Base-by-base conservation (phyloP, 257 asterid species). In the Ehretia macrophylla region DNA sequence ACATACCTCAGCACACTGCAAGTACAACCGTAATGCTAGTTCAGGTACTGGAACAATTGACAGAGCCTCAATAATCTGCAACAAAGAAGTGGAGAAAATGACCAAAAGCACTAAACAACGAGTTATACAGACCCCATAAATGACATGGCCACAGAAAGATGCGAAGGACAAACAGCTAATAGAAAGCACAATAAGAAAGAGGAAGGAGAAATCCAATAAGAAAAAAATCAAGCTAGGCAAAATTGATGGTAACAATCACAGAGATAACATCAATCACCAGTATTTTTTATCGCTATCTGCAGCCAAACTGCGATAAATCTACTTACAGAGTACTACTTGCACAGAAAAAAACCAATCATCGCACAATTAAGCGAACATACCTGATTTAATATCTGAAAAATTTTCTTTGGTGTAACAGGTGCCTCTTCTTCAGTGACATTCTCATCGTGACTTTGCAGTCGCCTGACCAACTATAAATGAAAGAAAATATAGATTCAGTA, bases 1-100 rank as follows among this genome's bases (percentile, higher is more conserved):
- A 51, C 55, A 60, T 83, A 93, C 99, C 97, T 93, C 99, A 63
- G 99, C 99, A 73, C 99, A 93, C 70, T 93, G 90, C 66, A 89
- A 79, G 78, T 89, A 93, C 67, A 93, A 73, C 59, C 73, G 82
- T 65, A 93, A 64, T 55, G 99, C 95, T 59, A 93, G 82, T 77
- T 86, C 94, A 71, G 99, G 92, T 27, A 79, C 95, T 18, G 96
- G 96, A 72, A 93, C 82, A 67, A 77, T 76, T 75, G 95, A 72
- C 69, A 93, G 75, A 44, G 82, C 83, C 74, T 93, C 97, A 58
- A 93, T 81, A 60, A 75, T 93, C 97, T 93, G 79, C 65, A 84
- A 79, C 20, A 73, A 67, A 63, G 51, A 65, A 10, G 46, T 8
- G 14, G 44, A 58, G 42, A 32, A 11, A 38, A 54, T 35, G 21